Conservation (phyloP, 768 basidiomycete genomes). For the Russula foetens region DNA sequence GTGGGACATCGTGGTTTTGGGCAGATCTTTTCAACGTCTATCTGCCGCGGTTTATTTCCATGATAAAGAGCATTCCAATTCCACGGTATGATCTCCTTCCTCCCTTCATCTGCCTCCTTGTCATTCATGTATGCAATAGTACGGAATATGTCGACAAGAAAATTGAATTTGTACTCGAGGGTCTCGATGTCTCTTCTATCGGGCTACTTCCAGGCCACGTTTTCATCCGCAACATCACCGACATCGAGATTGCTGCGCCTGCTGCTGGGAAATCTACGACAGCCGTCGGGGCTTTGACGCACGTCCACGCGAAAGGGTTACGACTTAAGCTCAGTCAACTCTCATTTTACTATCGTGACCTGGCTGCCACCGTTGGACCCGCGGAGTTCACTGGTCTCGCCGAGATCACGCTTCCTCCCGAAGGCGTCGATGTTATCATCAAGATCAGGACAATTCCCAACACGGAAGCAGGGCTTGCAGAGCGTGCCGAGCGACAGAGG, state of each 20-base stretch:
- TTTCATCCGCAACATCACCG: conserved; percentile 65
- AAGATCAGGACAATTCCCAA: conserved; percentile 56
- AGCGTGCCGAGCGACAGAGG: conserved; percentile 38
- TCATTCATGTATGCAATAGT: conserved; percentile 29
- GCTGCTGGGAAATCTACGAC: conserved; percentile 34
- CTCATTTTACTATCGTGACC: conserved; percentile 69
- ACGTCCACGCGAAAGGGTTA: conserved; percentile 55
- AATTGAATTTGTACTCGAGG: conserved; percentile 67
- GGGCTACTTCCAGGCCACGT: conserved; percentile 61
- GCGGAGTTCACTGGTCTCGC: conserved; percentile 54
- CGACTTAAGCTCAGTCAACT: conserved; percentile 56
- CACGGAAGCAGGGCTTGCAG: conserved; percentile 33
- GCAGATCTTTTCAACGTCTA: conserved; percentile 78
- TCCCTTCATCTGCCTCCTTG: background rate
- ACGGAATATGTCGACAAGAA: conserved; percentile 65
- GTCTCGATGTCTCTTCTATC: conserved; percentile 61
- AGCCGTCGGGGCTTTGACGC: conserved; percentile 54
- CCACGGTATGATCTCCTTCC: conserved; percentile 40
- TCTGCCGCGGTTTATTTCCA: conserved; percentile 45
- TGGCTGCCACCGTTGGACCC: conserved; percentile 43
- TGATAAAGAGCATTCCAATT: conserved; percentile 57
- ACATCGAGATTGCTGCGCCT: conserved; percentile 45
- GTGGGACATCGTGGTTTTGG: conserved; percentile 70
- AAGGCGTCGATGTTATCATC: conserved; percentile 62
- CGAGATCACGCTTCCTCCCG: conserved; percentile 51